Base-by-base conservation (phyloP, 2,329 filamentous ascomycete genomes). In the Gaeumannomyces tritici region DNA sequence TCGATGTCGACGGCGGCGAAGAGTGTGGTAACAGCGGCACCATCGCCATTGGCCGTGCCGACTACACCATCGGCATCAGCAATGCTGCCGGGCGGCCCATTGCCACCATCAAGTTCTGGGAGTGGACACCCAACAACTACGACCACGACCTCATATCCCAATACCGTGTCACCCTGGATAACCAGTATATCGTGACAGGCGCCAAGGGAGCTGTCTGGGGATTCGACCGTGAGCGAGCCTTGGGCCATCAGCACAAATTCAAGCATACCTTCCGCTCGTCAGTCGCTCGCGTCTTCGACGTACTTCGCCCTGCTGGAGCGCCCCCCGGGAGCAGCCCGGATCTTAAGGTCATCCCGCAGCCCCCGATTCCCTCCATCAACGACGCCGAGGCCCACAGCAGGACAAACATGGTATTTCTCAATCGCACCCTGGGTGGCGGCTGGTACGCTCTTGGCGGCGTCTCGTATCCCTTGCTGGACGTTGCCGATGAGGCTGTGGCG, bases 401-500 rank as follows among this genome's bases (percentile, higher is more conserved):
- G 65, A 81, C 83, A 65, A 86, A 84, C 63, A 61, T 56, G 42
- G 86, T 97, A 0, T 96, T 95, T 70, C 82, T 98, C 64, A 96
- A 97, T 72, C 89, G 88, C 67, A 97, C 93, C 1, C 85, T 89
- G 62, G 79, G 81, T n/a, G 93, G 93, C 33, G 89, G 90, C 64
- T 98, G 93, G 92, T 99, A 93, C 73, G 95, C 93, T 35, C 83
- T 98, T 75, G 97, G 93, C 1, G 93, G 96, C 63, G 82, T 81
- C 55, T 86, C 86, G 11, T 98, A 97, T 69, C 95, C 95, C 4
- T 82, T 93, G 12, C 91, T 96, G 31, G 88, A 61, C 15, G 24
- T 56, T n/a, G 54, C 60, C 31, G 55, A n/a, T 4, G 58, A 61
- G 54, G 51, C 60, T 3, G 9, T 55, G 26, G 59, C 51, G 35